These are phyloP conservation scores for Artemisia tridentata DNA, from an alignment of 129 eudicot genomes.

Conservation along the genomic window DNA sequence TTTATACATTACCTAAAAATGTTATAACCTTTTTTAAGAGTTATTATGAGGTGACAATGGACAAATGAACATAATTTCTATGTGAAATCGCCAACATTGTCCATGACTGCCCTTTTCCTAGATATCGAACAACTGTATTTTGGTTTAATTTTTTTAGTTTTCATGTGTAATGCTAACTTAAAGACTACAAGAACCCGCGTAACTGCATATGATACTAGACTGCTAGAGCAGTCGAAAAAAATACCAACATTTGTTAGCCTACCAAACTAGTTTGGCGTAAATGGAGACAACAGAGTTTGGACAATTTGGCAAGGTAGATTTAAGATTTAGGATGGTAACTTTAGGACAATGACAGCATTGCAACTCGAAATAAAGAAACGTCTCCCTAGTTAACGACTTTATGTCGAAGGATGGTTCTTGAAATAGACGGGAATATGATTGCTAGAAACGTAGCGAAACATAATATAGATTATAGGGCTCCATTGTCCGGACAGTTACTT, in stretches of 20 bases:
- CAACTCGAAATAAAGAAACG: not conserved
- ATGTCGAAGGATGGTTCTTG: conserved; percentile 72
- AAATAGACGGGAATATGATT: conserved; percentile 73
- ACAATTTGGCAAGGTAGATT: not conserved
- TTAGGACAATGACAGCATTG: conserved; percentile 1
- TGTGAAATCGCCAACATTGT: not conserved
- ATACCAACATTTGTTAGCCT: not conserved
- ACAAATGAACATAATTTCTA: not conserved
- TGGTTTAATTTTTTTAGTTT: not conserved
- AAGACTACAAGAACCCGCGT: no score
- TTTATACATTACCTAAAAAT: no score
- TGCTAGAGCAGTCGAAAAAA: not conserved
- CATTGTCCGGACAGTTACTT: conserved; percentile 81
- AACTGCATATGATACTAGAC: no score
- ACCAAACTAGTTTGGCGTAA: conserved; percentile 21
- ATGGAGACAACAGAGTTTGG: not conserved
- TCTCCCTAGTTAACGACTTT: conserved; percentile 2
- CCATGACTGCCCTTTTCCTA: not conserved
- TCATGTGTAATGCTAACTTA: not conserved
- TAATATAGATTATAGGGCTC: conserved; percentile 75
- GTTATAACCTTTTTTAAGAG: no score
- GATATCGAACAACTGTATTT: not conserved
- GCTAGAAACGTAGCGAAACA: conserved; percentile 84
- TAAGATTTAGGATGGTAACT: not conserved
- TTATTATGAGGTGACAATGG: not conserved